Evolutionary conservation across 192 early-diverging fungal genomes (phyloP).

Genomic region (Funneliformis mosseae): DNA sequence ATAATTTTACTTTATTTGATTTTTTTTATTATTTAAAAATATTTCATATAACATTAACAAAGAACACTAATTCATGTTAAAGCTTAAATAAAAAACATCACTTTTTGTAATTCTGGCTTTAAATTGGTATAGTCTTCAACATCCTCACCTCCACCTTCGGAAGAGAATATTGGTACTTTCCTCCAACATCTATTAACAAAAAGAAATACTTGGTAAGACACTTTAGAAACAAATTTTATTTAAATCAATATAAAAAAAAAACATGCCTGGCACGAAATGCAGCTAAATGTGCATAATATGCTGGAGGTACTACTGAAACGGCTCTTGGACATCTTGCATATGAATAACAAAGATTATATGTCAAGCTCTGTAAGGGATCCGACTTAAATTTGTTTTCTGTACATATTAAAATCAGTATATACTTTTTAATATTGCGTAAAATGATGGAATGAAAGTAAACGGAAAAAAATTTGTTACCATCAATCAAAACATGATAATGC

Average conservation of each 20-base stretch:
- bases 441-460: slow-evolving; percentile 47
- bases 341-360: slow-evolving; percentile 84
- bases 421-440: neutral
- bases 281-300: slow-evolving; percentile 47
- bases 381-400: neutral
- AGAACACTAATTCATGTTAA: neutral
- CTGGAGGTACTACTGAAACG: slow-evolving; percentile 65
- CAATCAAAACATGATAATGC: slow-evolving; percentile 84
- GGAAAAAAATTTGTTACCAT: slow-evolving; percentile 74
- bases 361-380: slow-evolving; percentile 66
- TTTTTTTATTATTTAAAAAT: no score
- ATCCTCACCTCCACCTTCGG: neutral
- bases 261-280: no score
- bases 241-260: no score
- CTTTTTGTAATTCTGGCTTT: slow-evolving; percentile 4
- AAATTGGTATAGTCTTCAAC: neutral
- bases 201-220: neutral
- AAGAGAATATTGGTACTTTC: neutral
- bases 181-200: neutral
- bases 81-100: neutral
- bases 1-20: neutral
- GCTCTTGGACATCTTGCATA: slow-evolving; percentile 84
- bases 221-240: no score
- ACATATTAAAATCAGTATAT: neutral
- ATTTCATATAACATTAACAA: no score